These are phyloP conservation scores for Coemansia sp. DNA, from an alignment of 192 early-diverging fungal genomes.

Conservation along the genomic window DNA sequence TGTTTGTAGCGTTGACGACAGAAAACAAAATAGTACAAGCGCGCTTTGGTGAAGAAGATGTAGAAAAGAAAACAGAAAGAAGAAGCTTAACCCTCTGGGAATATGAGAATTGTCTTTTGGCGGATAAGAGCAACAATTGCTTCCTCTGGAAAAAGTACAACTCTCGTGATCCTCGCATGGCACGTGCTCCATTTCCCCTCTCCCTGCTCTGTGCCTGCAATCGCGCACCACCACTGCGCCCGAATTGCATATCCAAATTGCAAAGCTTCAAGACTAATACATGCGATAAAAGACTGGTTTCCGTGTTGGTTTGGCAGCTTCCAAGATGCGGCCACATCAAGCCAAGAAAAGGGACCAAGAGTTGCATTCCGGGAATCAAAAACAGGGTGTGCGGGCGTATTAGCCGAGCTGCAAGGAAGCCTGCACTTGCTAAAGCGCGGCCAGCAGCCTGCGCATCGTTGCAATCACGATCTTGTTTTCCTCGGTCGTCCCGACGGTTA, in stretches of 20 bases:
- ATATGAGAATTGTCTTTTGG: not conserved
- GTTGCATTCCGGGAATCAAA: too few species aligned
- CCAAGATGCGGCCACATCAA: not conserved
- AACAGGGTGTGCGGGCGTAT: too few species aligned
- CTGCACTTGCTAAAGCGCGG: constrained; percentile 5
- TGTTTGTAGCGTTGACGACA: not conserved
- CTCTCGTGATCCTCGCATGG: constrained; percentile 22
- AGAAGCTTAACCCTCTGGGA: not conserved
- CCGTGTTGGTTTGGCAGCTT: too few species aligned
- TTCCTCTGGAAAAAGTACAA: not conserved
- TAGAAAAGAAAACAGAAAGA: not conserved
- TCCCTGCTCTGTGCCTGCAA: not conserved
- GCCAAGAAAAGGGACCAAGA: too few species aligned
- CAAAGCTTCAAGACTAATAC: too few species aligned
- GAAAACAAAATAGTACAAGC: not conserved
- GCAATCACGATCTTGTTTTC: constrained; percentile 74
- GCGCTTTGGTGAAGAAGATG: not conserved
- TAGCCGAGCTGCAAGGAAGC: not conserved
- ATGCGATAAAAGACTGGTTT: too few species aligned
- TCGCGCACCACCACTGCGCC: not conserved
- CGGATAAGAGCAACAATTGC: not conserved
- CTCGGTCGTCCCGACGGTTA: constrained; percentile 87
- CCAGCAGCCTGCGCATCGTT: constrained; percentile 44
- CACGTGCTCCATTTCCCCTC: constrained; percentile 21
- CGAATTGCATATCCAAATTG: too few species aligned